These are phyloP conservation scores for Calamus simplicifolius DNA, from an alignment of 176 grass and related monocot species.

Conservation along the genomic window DNA sequence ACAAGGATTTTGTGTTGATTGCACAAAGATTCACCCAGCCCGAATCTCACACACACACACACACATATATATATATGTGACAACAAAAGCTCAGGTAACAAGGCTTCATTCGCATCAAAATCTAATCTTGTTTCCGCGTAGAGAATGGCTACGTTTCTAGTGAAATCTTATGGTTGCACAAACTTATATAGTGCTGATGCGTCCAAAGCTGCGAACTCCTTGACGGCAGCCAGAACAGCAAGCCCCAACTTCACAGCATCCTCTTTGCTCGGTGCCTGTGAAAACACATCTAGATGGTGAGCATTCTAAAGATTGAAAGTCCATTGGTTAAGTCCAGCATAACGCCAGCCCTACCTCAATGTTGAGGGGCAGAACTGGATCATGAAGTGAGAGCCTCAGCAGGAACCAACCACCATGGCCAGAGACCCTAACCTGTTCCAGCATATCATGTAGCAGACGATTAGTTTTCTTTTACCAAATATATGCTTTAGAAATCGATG, in stretches of 20 bases:
- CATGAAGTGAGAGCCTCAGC: conserved; percentile 89
- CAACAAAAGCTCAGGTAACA: no score
- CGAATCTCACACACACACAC: no score
- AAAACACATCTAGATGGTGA: not conserved
- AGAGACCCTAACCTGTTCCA: conserved; percentile 80
- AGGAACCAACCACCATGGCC: conserved; percentile 96
- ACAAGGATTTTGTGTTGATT: no score
- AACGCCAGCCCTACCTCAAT: conserved; percentile 45
- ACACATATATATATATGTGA: no score
- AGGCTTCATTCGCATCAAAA: no score
- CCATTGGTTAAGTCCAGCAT: no score
- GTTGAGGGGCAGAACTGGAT: conserved; percentile 96
- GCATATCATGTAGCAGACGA: conserved; percentile 4
- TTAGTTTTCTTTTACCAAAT: conserved; percentile 3
- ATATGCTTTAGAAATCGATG: no score
- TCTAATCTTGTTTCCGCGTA: no score
- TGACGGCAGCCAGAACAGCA: conserved; percentile 49
- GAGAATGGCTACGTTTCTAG: no score
- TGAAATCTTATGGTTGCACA: conserved; percentile 25
- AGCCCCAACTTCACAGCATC: conserved; percentile 63
- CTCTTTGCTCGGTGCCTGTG: conserved; percentile 57
- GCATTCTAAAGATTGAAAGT: not conserved
- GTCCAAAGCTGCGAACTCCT: conserved; percentile 71
- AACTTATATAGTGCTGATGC: conserved; percentile 46
- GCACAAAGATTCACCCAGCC: no score